Percentiles rank a stretch among this genome's conserved stretches.
Conservation (phyloP, 176 grass and related monocot genomes). For the Aegilops speltoides region DNA sequence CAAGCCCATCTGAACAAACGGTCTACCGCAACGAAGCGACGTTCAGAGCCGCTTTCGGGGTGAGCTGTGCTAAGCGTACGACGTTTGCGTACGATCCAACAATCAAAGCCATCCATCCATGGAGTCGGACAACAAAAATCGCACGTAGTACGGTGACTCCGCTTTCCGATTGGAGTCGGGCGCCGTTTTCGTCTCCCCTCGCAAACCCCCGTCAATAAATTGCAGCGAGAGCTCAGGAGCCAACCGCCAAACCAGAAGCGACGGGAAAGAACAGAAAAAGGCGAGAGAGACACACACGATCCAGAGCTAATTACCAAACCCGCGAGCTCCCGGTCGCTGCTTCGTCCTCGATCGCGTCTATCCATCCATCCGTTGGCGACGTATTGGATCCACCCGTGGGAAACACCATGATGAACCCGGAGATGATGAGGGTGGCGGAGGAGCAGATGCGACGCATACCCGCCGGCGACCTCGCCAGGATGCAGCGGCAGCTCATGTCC, state of each 20-base stretch:
- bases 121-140: too few species aligned
- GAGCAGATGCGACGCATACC: slow-evolving; percentile 95
- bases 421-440: slow-evolving; percentile 80
- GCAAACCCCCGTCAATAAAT: background rate
- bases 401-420: slow-evolving; percentile 74
- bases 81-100: too few species aligned
- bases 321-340: background rate
- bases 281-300: background rate
- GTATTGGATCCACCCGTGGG: background rate
- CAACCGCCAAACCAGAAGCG: background rate
- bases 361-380: background rate
- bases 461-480: slow-evolving; percentile 68
- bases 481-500: slow-evolving; percentile 93
- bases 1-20: too few species aligned
- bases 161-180: too few species aligned
- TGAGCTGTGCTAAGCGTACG: too few species aligned
- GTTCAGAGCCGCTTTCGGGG: too few species aligned
- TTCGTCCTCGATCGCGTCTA: background rate
- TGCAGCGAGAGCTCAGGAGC: too few species aligned
- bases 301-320: background rate
- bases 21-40: too few species aligned
- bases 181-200: background rate
- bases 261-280: background rate
- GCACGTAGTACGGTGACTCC: too few species aligned
- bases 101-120: too few species aligned